Evolutionary conservation across 306 rosid genomes (phyloP).

Genomic region (Acacia melanoxylon): DNA sequence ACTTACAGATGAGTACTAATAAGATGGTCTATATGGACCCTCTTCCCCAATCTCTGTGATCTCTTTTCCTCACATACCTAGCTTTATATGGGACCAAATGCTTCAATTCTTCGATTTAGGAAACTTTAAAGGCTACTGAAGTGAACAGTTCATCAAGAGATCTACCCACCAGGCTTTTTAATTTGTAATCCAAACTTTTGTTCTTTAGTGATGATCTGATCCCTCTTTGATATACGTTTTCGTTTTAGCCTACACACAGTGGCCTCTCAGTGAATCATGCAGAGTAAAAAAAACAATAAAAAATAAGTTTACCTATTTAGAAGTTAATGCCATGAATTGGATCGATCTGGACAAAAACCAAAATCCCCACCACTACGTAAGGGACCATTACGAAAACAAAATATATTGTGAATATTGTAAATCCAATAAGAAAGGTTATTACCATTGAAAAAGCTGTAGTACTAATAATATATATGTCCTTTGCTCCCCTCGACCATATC

Average conservation of each 20-base stretch:
- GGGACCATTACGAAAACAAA: neutral
- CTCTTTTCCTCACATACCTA: neutral
- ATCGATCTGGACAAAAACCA: neutral
- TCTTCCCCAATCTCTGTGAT: neutral
- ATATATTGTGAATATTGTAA: neutral
- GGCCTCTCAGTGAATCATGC: neutral
- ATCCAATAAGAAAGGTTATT: constrained; percentile 2
- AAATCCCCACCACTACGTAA: neutral
- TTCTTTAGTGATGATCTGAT: neutral
- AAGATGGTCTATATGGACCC: neutral
- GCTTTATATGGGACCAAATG: neutral
- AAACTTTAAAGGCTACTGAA: neutral
- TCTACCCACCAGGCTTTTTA: neutral
- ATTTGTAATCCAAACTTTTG: constrained; percentile 10
- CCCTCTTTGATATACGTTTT: too few relatives aligned
- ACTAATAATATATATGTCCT: neutral
- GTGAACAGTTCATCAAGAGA: neutral
- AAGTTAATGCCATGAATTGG: too few relatives aligned
- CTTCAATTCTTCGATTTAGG: neutral
- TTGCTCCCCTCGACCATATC: constrained; percentile 4
- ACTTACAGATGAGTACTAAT: neutral
- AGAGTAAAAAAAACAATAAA: neutral
- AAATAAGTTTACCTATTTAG: too few relatives aligned
- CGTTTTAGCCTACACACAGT: neutral
- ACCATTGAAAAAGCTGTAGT: constrained; percentile 1